These are phyloP conservation scores for Chenopodium formosanum DNA, from an alignment of 148 eudicot genomes.

Conservation along the genomic window DNA sequence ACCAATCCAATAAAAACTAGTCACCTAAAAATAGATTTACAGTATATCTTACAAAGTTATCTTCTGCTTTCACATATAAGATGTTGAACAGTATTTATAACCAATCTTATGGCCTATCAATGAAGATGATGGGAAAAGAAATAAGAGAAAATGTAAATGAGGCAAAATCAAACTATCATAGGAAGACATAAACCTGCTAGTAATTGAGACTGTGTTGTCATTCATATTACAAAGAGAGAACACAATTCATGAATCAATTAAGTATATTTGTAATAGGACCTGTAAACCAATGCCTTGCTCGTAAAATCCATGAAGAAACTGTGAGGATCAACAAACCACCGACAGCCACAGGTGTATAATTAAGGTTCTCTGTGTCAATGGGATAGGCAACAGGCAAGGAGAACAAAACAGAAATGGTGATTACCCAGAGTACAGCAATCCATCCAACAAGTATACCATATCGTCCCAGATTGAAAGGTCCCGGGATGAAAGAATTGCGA, in stretches of 20 bases:
- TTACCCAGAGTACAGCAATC: slow-evolving; percentile 85
- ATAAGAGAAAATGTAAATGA: background rate
- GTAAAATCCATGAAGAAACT: slow-evolving; percentile 58
- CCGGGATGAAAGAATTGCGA: slow-evolving; percentile 72
- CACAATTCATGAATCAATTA: slow-evolving; percentile 24
- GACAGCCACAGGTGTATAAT: slow-evolving; percentile 95
- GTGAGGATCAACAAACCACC: slow-evolving; percentile 65
- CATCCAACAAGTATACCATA: slow-evolving; percentile 75
- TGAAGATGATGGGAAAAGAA: background rate
- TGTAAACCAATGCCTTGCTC: slow-evolving; percentile 82
- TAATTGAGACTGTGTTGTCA: background rate
- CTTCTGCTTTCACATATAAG: background rate
- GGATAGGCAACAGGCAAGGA: slow-evolving; percentile 90
- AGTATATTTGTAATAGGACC: slow-evolving; percentile 74
- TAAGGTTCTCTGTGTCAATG: slow-evolving; percentile 57
- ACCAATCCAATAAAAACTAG: too few relatives aligned
- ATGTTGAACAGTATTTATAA: background rate
- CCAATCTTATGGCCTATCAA: too few relatives aligned
- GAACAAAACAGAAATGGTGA: slow-evolving; percentile 70
- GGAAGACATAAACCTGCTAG: background rate
- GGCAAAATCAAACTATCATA: background rate
- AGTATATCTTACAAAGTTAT: background rate
- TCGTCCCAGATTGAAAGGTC: slow-evolving; percentile 83
- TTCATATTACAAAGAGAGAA: background rate
- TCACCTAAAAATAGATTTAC: too few relatives aligned